Evolutionary conservation across 148 eudicot genomes (phyloP).

Genomic region (Silene conica): DNA sequence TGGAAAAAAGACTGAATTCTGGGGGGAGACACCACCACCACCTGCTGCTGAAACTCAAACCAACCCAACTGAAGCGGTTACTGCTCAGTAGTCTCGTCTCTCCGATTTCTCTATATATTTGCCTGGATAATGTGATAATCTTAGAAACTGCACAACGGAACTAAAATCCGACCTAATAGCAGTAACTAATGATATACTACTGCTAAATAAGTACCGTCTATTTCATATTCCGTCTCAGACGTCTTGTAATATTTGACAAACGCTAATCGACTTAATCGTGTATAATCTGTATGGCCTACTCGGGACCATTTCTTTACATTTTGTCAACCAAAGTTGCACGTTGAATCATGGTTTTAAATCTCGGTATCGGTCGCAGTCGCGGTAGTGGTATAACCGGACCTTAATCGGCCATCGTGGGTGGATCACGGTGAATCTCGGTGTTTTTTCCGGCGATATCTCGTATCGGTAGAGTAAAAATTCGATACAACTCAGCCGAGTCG

Average conservation of each 20-base stretch:
- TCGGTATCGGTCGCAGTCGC: no score
- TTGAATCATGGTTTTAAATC: no score
- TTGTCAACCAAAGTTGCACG: not conserved
- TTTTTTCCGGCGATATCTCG: no score
- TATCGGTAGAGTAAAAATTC: no score
- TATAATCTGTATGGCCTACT: not conserved
- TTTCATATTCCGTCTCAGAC: not conserved
- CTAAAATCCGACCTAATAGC: constrained; percentile 3
- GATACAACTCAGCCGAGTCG: no score
- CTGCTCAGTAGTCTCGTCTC: constrained; percentile 13
- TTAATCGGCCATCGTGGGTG: no score
- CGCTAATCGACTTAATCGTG: not conserved
- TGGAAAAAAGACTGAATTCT: constrained; percentile 72
- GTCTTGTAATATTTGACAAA: not conserved
- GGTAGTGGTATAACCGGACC: no score
- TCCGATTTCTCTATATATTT: not conserved
- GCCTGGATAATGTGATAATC: not conserved
- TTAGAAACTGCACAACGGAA: not conserved
- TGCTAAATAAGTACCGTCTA: not conserved
- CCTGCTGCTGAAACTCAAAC: constrained; percentile 27
- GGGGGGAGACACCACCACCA: constrained; percentile 51
- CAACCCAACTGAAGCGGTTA: constrained; percentile 6
- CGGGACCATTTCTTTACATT: not conserved
- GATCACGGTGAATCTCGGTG: no score
- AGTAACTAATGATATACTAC: not conserved